A percentile compares a stretch with the other conserved stretches of the same genome.
Evolutionary conservation across 2,329 filamentous ascomycete genomes (phyloP).

Genomic region (Colletotrichum caudatum): DNA sequence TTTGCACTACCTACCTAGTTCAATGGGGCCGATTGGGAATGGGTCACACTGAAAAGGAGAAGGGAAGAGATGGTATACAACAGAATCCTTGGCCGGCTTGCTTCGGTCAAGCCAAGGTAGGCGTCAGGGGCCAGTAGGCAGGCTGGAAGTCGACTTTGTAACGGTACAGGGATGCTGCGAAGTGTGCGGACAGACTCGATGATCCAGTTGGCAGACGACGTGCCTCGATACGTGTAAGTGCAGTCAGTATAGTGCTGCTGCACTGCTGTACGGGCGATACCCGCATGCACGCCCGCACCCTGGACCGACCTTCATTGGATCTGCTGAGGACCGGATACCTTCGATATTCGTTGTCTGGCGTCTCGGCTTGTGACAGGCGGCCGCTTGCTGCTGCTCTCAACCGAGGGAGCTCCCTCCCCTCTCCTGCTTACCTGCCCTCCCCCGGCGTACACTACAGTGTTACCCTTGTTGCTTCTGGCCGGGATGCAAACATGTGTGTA

Average conservation of each 20-base stretch:
- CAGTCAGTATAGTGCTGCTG: background rate
- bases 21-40: constrained; percentile 4
- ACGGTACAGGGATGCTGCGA: background rate
- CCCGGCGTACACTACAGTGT: too few relatives aligned
- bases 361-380: background rate
- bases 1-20: constrained; percentile 16
- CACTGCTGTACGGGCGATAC: background rate
- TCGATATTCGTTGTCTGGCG: background rate
- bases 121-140: constrained; percentile 1
- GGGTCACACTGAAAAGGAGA: constrained; percentile 11
- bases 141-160: constrained; percentile 6
- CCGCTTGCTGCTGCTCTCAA: constrained; percentile 13
- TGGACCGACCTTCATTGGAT: background rate
- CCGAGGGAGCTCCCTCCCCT: background rate
- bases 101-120: constrained; percentile 7
- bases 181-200: constrained; percentile 1
- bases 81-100: constrained; percentile 12
- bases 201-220: constrained; percentile 25
- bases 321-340: background rate
- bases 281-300: background rate
- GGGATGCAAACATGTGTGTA: background rate
- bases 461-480: background rate
- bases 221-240: constrained; percentile 7
- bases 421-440: background rate
- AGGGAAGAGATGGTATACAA: constrained; percentile 28